Conservation (phyloP, 1,139 yeast genomes). For the Suhomyces atakaporum region DNA sequence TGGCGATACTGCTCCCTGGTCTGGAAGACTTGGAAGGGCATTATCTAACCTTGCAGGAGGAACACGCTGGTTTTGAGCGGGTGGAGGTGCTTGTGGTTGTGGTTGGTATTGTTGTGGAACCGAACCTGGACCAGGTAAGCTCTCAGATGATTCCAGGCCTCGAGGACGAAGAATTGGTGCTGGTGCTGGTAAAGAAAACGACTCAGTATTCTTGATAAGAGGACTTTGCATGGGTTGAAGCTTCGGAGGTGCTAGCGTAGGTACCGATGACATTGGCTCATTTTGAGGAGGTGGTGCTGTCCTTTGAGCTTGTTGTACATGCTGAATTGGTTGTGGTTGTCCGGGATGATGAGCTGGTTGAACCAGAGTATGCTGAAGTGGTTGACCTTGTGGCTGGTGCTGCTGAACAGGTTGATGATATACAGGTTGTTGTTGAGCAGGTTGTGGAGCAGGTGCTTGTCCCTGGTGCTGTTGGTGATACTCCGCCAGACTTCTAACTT, state of each 20-base stretch:
- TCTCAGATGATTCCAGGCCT: conserved; percentile 10
- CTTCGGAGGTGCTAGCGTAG: conserved; percentile 6
- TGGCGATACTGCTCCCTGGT: background rate
- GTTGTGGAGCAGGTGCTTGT: conserved; percentile 2
- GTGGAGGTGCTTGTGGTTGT: conserved; percentile 5
- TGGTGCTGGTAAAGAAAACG: conserved; percentile 5
- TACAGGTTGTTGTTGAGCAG: conserved; percentile 7
- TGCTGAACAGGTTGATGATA: conserved; percentile 7
- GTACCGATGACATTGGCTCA: conserved; percentile 1
- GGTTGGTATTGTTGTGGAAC: conserved; percentile 1
- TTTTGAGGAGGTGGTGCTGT: conserved; percentile 1
- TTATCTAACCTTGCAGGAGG: conserved; percentile 1
- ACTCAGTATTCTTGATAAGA: background rate
- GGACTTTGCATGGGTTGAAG: conserved; percentile 4
- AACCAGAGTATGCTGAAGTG: conserved; percentile 1
- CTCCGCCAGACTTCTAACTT: too few species aligned
- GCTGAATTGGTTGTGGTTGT: conserved; percentile 7
- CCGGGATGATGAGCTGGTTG: conserved; percentile 6
- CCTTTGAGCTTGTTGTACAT: conserved; percentile 2
- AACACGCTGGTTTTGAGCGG: too few species aligned
- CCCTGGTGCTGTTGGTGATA: conserved; percentile 8
- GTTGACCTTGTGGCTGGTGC: conserved; percentile 3
- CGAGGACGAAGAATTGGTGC: conserved; percentile 7
- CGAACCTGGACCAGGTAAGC: conserved; percentile 1
- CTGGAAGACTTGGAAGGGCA: background rate